These are phyloP conservation scores for Globisporangium okanoganense DNA, from an alignment of 352 stramenopile species.

Conservation along the genomic window DNA sequence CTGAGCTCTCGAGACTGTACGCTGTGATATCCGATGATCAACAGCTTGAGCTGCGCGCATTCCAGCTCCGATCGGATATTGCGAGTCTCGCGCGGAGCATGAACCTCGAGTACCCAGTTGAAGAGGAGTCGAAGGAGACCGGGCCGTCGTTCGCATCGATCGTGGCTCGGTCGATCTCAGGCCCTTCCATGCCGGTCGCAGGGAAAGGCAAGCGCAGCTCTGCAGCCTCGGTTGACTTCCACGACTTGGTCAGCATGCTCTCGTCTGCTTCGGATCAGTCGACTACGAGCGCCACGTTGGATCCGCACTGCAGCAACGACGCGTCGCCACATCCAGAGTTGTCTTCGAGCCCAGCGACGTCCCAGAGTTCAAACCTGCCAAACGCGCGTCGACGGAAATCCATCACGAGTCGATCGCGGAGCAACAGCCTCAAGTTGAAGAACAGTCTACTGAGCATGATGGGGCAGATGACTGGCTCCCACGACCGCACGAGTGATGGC, in stretches of 20 bases:
- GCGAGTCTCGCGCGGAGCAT: conserved; percentile 63
- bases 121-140: conserved; percentile 15
- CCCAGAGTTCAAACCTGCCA: conserved; percentile 26
- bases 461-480: conserved; percentile 40
- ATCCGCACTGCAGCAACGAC: neutral
- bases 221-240: conserved; percentile 37
- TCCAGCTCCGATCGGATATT: conserved; percentile 71
- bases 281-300: neutral
- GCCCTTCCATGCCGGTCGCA: neutral
- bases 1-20: conserved; percentile 63
- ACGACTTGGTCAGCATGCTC: conserved; percentile 40
- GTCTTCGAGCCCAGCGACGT: neutral
- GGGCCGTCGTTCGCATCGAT: neutral
- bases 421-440: conserved; percentile 54
- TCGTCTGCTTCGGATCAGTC: conserved; percentile 13
- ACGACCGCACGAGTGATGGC: conserved; percentile 24
- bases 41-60: conserved; percentile 52
- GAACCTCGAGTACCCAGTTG: conserved; percentile 66
- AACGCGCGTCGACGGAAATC: conserved; percentile 52
- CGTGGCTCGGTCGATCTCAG: conserved; percentile 9
- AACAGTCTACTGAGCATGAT: conserved; percentile 66
- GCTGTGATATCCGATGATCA: conserved; percentile 58
- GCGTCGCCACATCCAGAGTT: conserved; percentile 1
- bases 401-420: conserved; percentile 44
- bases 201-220: conserved; percentile 15